A percentile compares a stretch with the other conserved stretches of the same genome.
These are phyloP conservation scores for Pholiota conissans DNA, from an alignment of 768 basidiomycete species.

Conservation along the genomic window DNA sequence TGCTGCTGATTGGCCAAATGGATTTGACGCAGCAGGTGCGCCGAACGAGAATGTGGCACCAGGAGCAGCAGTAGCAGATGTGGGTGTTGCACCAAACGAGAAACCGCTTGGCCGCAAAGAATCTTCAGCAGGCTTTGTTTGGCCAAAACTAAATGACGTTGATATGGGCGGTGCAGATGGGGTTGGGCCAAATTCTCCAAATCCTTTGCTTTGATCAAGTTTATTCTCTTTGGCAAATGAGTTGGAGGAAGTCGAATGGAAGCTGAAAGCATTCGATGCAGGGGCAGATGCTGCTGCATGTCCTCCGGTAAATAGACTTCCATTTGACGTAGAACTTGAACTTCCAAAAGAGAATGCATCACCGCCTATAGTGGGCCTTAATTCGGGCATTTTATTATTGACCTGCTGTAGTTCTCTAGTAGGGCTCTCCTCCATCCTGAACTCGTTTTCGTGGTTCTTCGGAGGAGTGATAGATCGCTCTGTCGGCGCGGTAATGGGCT, in stretches of 20 bases:
- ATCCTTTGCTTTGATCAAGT: conserved; percentile 43
- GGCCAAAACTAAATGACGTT: conserved; percentile 48
- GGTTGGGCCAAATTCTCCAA: conserved; percentile 48
- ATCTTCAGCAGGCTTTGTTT: conserved; percentile 34
- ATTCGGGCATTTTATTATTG: conserved; percentile 39
- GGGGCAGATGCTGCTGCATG: conserved; percentile 18
- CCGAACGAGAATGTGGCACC: conserved; percentile 26
- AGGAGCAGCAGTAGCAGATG: conserved; percentile 37
- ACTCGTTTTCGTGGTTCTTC: conserved; percentile 60
- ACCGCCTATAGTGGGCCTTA: conserved; percentile 35
- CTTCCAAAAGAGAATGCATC: conserved; percentile 47
- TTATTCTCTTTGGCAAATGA: conserved; percentile 52
- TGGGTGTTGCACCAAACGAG: conserved; percentile 40
- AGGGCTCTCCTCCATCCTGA: conserved; percentile 83
- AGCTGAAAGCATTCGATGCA: conserved; percentile 37
- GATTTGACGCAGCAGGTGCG: conserved; percentile 30
- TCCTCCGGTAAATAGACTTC: conserved; percentile 29
- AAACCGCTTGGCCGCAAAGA: conserved; percentile 45
- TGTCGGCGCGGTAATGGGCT: conserved; percentile 28
- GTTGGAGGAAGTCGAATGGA: conserved; percentile 40
- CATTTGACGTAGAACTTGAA: conserved; percentile 27
- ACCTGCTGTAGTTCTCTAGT: conserved; percentile 58
- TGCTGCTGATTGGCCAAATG: conserved; percentile 42
- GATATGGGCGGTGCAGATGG: conserved; percentile 29
- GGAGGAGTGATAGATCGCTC: conserved; percentile 67